Evolutionary conservation across 176 grass and related monocot genomes (phyloP).

Genomic region (Carex scoparia): DNA sequence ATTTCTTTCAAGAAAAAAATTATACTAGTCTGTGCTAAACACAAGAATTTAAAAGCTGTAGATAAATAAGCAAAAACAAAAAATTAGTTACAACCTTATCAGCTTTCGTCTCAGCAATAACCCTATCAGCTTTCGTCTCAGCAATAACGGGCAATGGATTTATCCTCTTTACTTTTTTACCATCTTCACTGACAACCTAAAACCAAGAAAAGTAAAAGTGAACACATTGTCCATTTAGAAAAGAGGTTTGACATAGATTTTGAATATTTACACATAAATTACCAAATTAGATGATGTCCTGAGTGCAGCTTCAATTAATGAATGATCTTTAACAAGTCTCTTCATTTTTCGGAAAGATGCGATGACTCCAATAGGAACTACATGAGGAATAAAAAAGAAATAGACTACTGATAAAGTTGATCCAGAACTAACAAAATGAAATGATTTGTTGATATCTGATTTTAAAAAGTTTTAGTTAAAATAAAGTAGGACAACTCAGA

Average conservation of each 20-base stretch:
- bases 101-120: slow-evolving; percentile 22
- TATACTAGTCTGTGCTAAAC: neutral
- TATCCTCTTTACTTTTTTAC: slow-evolving; percentile 69
- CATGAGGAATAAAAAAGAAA: slow-evolving; percentile 16
- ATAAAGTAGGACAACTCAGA: slow-evolving; percentile 57
- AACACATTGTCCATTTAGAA: neutral
- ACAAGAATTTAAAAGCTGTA: neutral
- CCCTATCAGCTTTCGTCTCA: slow-evolving; percentile 31
- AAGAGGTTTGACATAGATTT: neutral
- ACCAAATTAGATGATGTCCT: slow-evolving; percentile 79
- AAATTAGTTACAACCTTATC: slow-evolving; percentile 26
- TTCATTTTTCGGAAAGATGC: slow-evolving; percentile 95
- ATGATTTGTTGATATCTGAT: neutral
- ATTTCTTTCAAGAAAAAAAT: neutral
- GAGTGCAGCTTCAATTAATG: slow-evolving; percentile 69
- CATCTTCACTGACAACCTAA: slow-evolving; percentile 68
- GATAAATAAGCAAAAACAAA: neutral
- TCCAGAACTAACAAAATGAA: neutral
- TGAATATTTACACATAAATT: slow-evolving; percentile 27
- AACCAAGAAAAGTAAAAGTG: slow-evolving; percentile 14
- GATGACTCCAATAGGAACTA: slow-evolving; percentile 76
- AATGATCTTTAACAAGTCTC: slow-evolving; percentile 64
- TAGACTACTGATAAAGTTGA: neutral
- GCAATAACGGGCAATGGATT: slow-evolving; percentile 40
- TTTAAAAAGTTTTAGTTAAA: neutral